These are phyloP conservation scores for Lizonia empirigonia DNA, from an alignment of 2,329 filamentous ascomycete species.

Conservation along the genomic window DNA sequence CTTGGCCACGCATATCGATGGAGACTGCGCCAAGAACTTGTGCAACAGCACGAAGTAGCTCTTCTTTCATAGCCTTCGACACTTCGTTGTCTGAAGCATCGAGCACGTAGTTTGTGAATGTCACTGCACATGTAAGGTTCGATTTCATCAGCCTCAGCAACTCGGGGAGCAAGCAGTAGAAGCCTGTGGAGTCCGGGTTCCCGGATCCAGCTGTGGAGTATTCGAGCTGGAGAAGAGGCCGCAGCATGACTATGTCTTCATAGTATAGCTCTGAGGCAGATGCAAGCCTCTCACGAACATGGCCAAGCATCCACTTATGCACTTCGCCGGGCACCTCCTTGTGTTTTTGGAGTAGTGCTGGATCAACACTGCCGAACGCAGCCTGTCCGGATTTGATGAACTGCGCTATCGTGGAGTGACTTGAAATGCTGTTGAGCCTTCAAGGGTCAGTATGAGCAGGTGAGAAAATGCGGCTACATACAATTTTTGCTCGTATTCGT, in stretches of 20 bases:
- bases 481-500: background rate
- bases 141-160: conserved; percentile 6
- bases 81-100: conserved; percentile 1
- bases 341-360: background rate
- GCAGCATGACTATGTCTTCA: conserved; percentile 2
- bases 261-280: background rate
- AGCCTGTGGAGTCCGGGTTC: background rate
- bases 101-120: background rate
- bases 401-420: conserved; percentile 1
- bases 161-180: background rate
- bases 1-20: conserved; percentile 4
- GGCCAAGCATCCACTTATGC: conserved; percentile 1
- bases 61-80: background rate
- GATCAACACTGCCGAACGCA: background rate
- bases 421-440: background rate
- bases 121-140: conserved; percentile 1
- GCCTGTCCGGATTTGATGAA: conserved; percentile 6
- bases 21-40: conserved; percentile 1
- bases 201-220: background rate
- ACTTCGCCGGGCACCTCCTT: background rate
- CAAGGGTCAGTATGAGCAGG: background rate
- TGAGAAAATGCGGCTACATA: background rate
- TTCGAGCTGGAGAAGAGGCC: conserved; percentile 6
- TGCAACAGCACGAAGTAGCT: conserved; percentile 2
- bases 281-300: background rate